These are phyloP conservation scores for Phialophora chinensis DNA, from an alignment of 2,329 filamentous ascomycete genomes.

Conservation along the genomic window DNA sequence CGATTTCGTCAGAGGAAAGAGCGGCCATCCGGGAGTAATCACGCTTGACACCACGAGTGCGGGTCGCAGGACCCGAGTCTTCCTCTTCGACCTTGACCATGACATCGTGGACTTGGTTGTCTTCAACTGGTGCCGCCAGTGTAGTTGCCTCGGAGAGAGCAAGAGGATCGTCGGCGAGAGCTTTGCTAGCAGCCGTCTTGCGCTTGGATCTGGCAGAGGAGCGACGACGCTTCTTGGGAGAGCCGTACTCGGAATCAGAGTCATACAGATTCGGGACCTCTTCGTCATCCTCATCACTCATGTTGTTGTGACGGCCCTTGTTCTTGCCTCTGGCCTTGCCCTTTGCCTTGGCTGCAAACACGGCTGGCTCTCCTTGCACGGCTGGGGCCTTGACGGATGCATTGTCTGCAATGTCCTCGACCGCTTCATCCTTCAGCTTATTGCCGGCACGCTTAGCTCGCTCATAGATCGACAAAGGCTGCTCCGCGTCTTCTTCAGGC, in stretches of 20 bases:
- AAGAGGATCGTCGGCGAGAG: background rate
- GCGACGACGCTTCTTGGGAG: constrained; percentile 20
- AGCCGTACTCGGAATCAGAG: constrained; percentile 24
- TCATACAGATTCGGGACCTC: constrained; percentile 30
- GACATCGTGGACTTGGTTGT: constrained; percentile 48
- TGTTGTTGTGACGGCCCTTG: constrained; percentile 14
- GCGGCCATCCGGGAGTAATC: constrained; percentile 26
- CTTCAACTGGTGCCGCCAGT: background rate
- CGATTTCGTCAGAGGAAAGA: constrained; percentile 9
- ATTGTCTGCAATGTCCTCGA: background rate
- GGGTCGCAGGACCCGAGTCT: constrained; percentile 23
- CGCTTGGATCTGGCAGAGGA: constrained; percentile 18
- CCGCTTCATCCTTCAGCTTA: background rate
- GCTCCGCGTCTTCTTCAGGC: constrained; percentile 3
- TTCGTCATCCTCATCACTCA: constrained; percentile 31
- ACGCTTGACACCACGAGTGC: constrained; percentile 34
- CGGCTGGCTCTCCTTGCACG: background rate
- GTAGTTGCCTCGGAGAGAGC: background rate
- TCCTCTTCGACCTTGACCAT: constrained; percentile 67
- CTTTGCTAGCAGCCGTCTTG: background rate
- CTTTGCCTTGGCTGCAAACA: constrained; percentile 1
- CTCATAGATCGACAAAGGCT: constrained; percentile 17
- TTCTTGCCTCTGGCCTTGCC: constrained; percentile 14
- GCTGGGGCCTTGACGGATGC: background rate
- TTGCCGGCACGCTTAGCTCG: constrained; percentile 1